A percentile compares a stretch with the other conserved stretches of the same genome.
These are phyloP conservation scores for Hemerocallis citrina DNA, from an alignment of 106 monocot species.

Conservation along the genomic window DNA sequence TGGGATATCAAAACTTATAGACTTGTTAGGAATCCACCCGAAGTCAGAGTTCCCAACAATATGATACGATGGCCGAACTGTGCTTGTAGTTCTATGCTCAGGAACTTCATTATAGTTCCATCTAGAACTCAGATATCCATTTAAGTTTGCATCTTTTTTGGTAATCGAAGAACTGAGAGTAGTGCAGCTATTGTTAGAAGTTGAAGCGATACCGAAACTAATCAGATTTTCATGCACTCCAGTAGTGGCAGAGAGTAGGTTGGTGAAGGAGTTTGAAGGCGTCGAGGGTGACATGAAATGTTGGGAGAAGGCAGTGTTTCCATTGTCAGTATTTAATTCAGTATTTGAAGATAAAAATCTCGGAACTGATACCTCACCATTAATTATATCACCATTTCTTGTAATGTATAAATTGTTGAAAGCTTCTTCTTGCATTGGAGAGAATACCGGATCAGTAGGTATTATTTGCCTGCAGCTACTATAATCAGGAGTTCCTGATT, in stretches of 20 bases:
- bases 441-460: conserved; percentile 11
- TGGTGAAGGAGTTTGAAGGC: conserved; percentile 22
- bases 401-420: conserved; percentile 15
- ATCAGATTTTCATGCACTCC: conserved; percentile 18
- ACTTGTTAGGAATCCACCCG: conserved; percentile 22
- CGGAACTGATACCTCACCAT: conserved; percentile 3
- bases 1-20: conserved; percentile 10
- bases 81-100: conserved; percentile 19
- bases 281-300: conserved; percentile 16
- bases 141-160: conserved; percentile 4
- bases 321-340: conserved; percentile 8
- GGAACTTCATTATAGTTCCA: conserved; percentile 20
- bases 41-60: conserved; percentile 23
- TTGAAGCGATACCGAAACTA: background rate
- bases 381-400: conserved; percentile 2
- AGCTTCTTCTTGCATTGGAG: conserved; percentile 23
- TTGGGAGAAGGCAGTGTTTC: conserved; percentile 12
- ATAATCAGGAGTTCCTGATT: conserved; percentile 7
- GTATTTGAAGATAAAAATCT: conserved; percentile 16
- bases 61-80: conserved; percentile 50
- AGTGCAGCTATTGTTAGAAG: conserved; percentile 21
- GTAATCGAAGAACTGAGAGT: conserved; percentile 18
- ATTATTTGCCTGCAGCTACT: conserved; percentile 14
- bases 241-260: conserved; percentile 16
- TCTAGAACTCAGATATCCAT: conserved; percentile 7